Conservation (phyloP, 805 yeast genomes). For the Myxozyma kluyveri region DNA sequence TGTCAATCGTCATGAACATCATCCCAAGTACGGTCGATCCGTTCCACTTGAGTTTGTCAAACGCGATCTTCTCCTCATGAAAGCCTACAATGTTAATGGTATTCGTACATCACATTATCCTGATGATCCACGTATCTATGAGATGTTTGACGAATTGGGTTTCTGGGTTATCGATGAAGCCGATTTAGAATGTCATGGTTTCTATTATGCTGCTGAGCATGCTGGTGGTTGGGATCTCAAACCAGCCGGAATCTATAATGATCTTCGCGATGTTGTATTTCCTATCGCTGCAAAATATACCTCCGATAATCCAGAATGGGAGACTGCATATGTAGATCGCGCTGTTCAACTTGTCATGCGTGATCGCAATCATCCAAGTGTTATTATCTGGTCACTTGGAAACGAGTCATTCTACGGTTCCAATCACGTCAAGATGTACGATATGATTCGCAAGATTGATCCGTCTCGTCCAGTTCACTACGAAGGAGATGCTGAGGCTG, state of each 20-base stretch:
- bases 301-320: conserved; percentile 39
- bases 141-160: conserved; percentile 39
- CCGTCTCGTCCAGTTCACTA: conserved; percentile 40
- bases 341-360: conserved; percentile 37
- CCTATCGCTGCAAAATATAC: conserved; percentile 34
- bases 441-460: conserved; percentile 34
- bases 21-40: conserved; percentile 40
- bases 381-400: conserved; percentile 44
- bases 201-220: conserved; percentile 26
- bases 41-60: conserved; percentile 39
- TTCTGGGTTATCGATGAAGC: conserved; percentile 43
- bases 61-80: conserved; percentile 40
- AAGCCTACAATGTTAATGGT: conserved; percentile 40
- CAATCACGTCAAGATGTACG: conserved; percentile 39
- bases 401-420: conserved; percentile 41
- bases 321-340: conserved; percentile 40
- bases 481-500: conserved; percentile 38
- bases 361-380: conserved; percentile 40
- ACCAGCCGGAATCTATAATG: conserved; percentile 4
- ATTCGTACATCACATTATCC: conserved; percentile 43
- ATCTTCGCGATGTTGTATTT: conserved; percentile 14
- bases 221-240: neutral
- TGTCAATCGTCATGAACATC: conserved; percentile 42
- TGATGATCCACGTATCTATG: conserved; percentile 39
- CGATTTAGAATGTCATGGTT: conserved; percentile 43